Base-by-base conservation (phyloP, 2,329 filamentous ascomycete genomes). In the Xylaria sp. region DNA sequence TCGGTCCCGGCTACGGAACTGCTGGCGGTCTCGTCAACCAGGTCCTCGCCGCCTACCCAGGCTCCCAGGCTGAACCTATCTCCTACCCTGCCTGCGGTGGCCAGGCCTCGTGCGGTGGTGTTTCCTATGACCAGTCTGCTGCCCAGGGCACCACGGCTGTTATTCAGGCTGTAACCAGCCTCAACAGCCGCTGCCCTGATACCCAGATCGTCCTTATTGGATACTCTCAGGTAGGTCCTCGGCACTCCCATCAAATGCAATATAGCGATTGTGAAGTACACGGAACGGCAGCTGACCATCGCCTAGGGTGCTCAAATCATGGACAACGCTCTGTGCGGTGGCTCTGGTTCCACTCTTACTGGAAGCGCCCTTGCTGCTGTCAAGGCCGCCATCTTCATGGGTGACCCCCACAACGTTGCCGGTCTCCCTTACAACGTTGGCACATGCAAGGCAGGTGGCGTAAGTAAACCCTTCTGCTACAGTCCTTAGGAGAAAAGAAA, bases 341-440 rank as follows among this genome's bases (percentile, higher is more conserved):
- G 83, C 34, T 76, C 77, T 4, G 80, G 81, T 59, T 69, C 72
- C 3, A 79, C 73, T 44, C 71, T 81, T 47, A 72, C 75, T 7
- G 61, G 62, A 3, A 74, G 74, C 4, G 82, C 82, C 6, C 72
- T 83, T 11, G 74, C 72, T 49, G 78, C 79, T 69, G 80, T 86
- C 67, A 85, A 85, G 72, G 84, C 79, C 0, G 81, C 79, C 18
- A 84, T 87, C 67, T 81, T 85, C 70, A 84, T 85, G 82, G 84
- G 84, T 6, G 80, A 85, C 67, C 85, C 84, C 16, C 77, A 83
- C 66, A 80, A 82, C 68, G 74, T 78, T 23, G 68, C 75, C 34
- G 82, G 84, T 1, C 74, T 83, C 23, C 71, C 83, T 1, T 88
- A 85, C 69, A 79, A 85, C 54, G 82, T 86, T 53, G 84, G 85